Evolutionary conservation across 2,329 filamentous ascomycete species (phyloP).

Genomic region (Aspergillus nomiae): DNA sequence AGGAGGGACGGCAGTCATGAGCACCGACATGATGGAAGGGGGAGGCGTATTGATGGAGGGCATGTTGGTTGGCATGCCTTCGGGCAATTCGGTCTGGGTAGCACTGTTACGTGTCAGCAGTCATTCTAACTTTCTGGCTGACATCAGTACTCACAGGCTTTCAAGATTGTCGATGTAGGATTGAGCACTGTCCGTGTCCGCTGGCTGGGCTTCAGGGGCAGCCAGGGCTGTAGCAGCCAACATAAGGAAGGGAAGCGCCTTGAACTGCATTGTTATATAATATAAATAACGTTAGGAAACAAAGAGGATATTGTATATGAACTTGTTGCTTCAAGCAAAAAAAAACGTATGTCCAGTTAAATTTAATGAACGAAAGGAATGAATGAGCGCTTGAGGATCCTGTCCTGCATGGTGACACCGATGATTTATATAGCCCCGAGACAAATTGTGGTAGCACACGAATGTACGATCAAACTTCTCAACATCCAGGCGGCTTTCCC

Average conservation of each 20-base stretch:
- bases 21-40: slow-evolving; percentile 25
- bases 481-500: not conserved
- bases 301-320: not conserved
- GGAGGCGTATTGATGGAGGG: slow-evolving; percentile 12
- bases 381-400: not conserved
- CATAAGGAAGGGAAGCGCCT: slow-evolving; percentile 25
- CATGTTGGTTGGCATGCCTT: slow-evolving; percentile 10
- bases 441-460: not conserved
- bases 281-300: not conserved
- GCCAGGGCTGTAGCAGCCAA: slow-evolving; percentile 25
- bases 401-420: not conserved
- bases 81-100: not conserved
- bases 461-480: not conserved
- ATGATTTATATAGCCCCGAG: not conserved
- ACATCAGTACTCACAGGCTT: not conserved
- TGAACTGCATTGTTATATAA: slow-evolving; percentile 25
- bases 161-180: slow-evolving; percentile 6
- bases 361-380: not conserved
- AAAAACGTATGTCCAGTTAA: not conserved
- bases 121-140: not conserved
- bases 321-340: not conserved
- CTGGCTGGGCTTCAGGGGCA: slow-evolving; percentile 12
- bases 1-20: slow-evolving; percentile 30
- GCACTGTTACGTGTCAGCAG: not conserved
- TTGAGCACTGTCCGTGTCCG: slow-evolving; percentile 7